Evolutionary conservation across 192 early-diverging fungal genomes (phyloP), one percentile per base, ranked within the genome.

Genomic region (Umbelopsis sp.): DNA sequence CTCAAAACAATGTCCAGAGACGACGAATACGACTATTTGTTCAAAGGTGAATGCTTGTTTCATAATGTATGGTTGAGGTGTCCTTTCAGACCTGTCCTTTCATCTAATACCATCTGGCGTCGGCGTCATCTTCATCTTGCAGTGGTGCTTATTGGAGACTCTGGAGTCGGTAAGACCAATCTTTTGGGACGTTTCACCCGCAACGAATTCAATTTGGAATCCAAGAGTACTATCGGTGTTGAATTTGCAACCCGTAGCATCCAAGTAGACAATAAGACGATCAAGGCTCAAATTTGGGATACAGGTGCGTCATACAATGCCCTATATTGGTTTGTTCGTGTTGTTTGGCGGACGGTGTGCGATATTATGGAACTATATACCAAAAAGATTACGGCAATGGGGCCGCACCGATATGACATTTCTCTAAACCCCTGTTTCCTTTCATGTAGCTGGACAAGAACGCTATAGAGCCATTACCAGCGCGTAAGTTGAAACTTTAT

Each of bases 201-300:
- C 71, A 96, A 98, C 85, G 96, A 97, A 82, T 99, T 99, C 82
- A 97, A 95, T 82, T 85, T 97, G 70, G 95, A 97, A 78, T 98
- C 96, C 69, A 98, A 97, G 83, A 96, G 96, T 37, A 99, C 97
- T 64, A 99, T 99, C 81, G 97, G 97, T 74, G 95, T 99, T 64
- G 97, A 99, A 78, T 99, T 98, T 82, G 95, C 94, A 46, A 98
- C 95, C 35, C 86, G 96, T 71, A 92, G 88, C 82, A 97, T 99
- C 72, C 92, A 97, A 77, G 95, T 99, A 46, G 96, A 99, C 69
- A 84, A 88, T 70, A 99, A 99, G 86, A 96, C 93, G 15, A 96
- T 99, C 81, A 99, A 98, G 84, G 95, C 95, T 50, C 97, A 99
- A 81, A 98, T 99, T 81, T 99, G 97, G 97, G 97, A 99, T 85